Percentiles rank a stretch among this genome's conserved stretches.
Evolutionary conservation across 169 alveolate genomes (phyloP).

Genomic region (Cryptosporidium sp.): DNA sequence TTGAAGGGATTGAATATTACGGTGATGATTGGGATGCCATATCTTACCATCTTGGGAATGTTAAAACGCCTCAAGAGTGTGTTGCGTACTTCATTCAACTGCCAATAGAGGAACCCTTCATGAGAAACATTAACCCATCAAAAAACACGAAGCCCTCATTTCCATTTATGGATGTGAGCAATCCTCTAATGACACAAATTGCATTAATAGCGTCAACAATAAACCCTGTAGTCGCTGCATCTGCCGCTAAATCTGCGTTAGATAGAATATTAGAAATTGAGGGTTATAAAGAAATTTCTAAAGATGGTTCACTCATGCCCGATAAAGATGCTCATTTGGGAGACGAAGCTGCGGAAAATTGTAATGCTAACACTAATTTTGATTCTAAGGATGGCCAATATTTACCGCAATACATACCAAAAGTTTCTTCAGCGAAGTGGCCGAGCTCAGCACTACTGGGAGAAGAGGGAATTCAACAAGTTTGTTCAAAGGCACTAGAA

Average conservation of each 20-base stretch:
- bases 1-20: conserved; percentile 78
- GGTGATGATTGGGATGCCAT: conserved; percentile 81
- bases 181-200: conserved; percentile 79
- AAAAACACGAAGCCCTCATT: conserved; percentile 45
- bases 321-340: not conserved
- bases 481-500: conserved; percentile 67
- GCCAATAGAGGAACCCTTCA: conserved; percentile 81
- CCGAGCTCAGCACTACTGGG: conserved; percentile 72
- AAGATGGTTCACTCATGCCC: not conserved
- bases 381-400: not conserved
- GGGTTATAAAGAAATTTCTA: conserved; percentile 28
- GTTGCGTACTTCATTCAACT: conserved; percentile 78
- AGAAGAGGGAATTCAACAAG: conserved; percentile 65
- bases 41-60: conserved; percentile 77
- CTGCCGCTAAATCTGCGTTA: conserved; percentile 80
- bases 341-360: not conserved
- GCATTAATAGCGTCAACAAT: conserved; percentile 79
- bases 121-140: conserved; percentile 74
- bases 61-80: conserved; percentile 80
- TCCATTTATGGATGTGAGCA: conserved; percentile 78
- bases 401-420: conserved; percentile 53
- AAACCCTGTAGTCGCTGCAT: conserved; percentile 80
- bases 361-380: not conserved
- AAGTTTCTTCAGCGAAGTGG: conserved; percentile 65
- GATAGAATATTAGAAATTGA: conserved; percentile 70